Evolutionary conservation across 164 flowering plant species (phyloP), one percentile per base, ranked within the genome.

Genomic region (Litsea cubeba): DNA sequence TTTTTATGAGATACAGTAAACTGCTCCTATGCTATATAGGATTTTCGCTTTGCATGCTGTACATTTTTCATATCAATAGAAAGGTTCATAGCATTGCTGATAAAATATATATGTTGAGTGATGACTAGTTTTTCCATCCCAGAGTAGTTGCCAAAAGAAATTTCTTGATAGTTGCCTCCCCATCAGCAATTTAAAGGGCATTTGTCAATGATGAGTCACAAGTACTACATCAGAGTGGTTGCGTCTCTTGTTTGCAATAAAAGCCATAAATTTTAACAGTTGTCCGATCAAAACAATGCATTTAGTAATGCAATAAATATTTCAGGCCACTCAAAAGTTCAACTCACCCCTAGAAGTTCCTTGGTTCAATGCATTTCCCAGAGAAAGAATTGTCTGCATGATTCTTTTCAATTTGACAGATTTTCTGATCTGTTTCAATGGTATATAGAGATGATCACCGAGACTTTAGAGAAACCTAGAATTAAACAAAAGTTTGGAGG

Each of bases 341-440:
- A 28, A 84, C 91, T 78, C 71, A 95, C 99, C 99, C 79, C 98
- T 85, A 18, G 95, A 92, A 81, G 98, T 95, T 80, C 99, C 99
- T 80, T 93, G 97, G 78, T 95, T 95, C 80, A 95, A 80, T 65
- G 99, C 97, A 88, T 95, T 95, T 83, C 99, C 99, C 30, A 95
- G 74, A 14, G 87, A 85, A 80, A 95, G 95, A 78, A 95, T 90
- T 79, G 96, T 93, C 76, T 95, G 92, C 98, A 95, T 93, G 58
- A 95, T 82, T 82, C 88, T 86, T 81, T 88, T 93, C 80, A 95
- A 81, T 75, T 92, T 92, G 71, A 62, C 78, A 35, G 97, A 95
- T 72, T 79, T 86, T 80, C 90, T 86, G 78, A 92, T 84, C 99
- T 95, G 93, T 75, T 35, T 20, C 23, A 76, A 26, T 50, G 23